Base-by-base conservation (phyloP, 2,329 filamentous ascomycete species). In the Peltaster fructicola region DNA sequence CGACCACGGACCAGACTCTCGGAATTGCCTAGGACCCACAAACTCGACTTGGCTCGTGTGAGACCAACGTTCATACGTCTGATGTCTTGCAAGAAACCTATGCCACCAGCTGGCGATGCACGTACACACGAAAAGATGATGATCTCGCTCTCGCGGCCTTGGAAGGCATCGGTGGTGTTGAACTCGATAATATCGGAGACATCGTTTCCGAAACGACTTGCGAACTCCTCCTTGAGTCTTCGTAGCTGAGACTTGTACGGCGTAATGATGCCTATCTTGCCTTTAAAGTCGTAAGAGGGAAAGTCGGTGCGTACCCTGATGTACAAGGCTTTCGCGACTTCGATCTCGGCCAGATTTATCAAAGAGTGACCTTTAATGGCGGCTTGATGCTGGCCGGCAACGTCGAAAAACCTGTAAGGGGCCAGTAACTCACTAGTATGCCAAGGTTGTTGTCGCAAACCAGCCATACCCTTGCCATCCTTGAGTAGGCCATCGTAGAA, bases 91-190 rank as follows among this genome's bases (percentile, higher is more conserved):
- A 98, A 75, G 68, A 98, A 98, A 63, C 88, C 88, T 44, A 98
- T 92, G 42, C 85, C 82, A n/a, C 78, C 77, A 6, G 75, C 78
- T n/a, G 79, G 69, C 15, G 77, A 85, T 12, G 88, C 85, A 56
- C 88, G 74, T 32, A 98, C 88, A 51, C 90, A 98, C 19, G 88
- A 95, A 57, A 98, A 98, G 35, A 98, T 95, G 50, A 98, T 95
- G 34, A 98, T 75, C 46, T 98, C 88, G 43, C 82, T 88, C 52
- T 98, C 88, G 38, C 90, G 73, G 34, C 88, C 88, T 50, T 98
- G 82, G 50, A 93, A 98, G 10, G 88, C 90, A 54, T 98, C 88
- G 1, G 88, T 98, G 0, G 88, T 98, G 50, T 98, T 98, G 65
- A 98, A 98, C 38, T 98, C 90, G 36, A 98, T 76, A 11, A 66